phyloP scores from a whole-genome alignment of 306 rosid genomes.

The Trichosanthes cucumerina region DNA sequence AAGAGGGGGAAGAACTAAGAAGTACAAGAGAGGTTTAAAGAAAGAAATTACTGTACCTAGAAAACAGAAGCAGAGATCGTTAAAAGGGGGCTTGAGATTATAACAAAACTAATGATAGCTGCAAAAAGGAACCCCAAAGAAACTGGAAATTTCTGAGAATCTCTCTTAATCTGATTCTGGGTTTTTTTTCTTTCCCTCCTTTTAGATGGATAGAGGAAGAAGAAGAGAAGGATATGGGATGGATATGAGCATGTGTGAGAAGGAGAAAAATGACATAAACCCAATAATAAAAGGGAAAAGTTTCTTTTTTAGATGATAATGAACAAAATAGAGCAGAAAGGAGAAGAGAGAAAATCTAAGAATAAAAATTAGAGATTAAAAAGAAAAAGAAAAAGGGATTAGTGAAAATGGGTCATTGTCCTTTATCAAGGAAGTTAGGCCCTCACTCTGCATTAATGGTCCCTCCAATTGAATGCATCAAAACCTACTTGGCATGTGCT shows the following conservation, averaged over 20 bases:
- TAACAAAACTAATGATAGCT: not conserved
- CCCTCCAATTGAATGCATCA: conserved; percentile 12
- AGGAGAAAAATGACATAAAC: conserved; percentile 2
- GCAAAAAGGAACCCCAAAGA: conserved; percentile 1
- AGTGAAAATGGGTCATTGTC: conserved; percentile 5
- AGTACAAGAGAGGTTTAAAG: not conserved
- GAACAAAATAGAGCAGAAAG: not conserved
- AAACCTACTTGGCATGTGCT: conserved; percentile 17
- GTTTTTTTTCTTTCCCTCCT: not conserved
- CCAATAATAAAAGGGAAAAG: not conserved
- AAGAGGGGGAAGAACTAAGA: not conserved
- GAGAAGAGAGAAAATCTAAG: not conserved
- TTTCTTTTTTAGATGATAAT: conserved; percentile 2
- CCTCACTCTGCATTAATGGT: conserved; percentile 2
- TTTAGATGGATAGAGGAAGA: conserved; percentile 7
- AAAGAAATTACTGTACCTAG: conserved; percentile 5
- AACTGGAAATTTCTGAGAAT: conserved; percentile 1
- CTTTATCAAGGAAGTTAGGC: conserved; percentile 11
- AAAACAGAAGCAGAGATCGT: not conserved
- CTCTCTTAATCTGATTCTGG: conserved; percentile 3
- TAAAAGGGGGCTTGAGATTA: not conserved
- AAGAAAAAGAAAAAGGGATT: not conserved
- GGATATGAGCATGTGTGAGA: conserved; percentile 7
- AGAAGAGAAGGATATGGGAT: conserved; percentile 4
- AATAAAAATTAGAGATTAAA: not conserved